A percentile compares a stretch with the other conserved stretches of the same genome.
Conservation (phyloP, 305 asterid genomes). For the Solanum hybrid region DNA sequence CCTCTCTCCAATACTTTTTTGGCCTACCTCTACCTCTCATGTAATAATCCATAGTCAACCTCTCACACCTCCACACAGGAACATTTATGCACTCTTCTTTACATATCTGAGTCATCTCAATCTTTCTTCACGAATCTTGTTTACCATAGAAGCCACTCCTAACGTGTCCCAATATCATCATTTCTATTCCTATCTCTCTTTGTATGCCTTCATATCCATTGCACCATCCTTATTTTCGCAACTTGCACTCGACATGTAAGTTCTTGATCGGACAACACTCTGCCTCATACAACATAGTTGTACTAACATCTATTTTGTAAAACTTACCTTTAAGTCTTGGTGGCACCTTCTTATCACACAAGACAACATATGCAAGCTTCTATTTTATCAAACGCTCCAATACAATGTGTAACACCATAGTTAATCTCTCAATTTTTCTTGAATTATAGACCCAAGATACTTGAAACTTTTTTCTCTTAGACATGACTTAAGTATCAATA, state of each 20-base stretch:
- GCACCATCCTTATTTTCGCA: neutral
- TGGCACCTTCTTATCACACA: neutral
- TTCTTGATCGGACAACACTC: neutral
- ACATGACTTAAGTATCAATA: neutral
- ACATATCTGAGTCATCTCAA: neutral
- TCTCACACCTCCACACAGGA: neutral
- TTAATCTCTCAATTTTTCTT: neutral
- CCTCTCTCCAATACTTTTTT: neutral
- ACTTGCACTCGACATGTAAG: neutral
- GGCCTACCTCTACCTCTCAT: neutral
- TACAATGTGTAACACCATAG: neutral
- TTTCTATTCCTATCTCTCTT: neutral
- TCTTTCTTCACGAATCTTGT: neutral
- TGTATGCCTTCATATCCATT: neutral
- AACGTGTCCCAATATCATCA: neutral
- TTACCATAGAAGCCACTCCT: neutral
- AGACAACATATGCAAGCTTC: neutral
- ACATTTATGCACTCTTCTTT: neutral
- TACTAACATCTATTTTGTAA: neutral
- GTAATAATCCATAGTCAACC: neutral
- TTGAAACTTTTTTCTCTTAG: neutral
- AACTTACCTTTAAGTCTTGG: neutral
- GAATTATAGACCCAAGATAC: neutral
- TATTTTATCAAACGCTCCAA: no score
- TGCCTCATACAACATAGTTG: neutral